Percentiles rank a stretch among this genome's conserved stretches.
Evolutionary conservation across 768 basidiomycete genomes (phyloP).

Genomic region (Leccinum arenicola): DNA sequence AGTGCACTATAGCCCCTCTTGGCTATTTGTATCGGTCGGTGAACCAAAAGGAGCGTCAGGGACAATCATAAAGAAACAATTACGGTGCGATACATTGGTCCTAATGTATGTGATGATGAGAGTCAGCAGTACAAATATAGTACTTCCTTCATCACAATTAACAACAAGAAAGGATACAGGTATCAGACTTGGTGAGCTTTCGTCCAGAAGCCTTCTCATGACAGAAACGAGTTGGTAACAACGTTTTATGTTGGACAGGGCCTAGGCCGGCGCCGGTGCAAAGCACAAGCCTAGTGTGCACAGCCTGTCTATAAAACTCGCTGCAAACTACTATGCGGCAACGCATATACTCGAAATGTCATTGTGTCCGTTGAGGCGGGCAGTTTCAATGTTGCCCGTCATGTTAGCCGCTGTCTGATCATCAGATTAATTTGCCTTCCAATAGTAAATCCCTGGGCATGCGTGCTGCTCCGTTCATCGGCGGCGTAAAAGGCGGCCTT

Average conservation of each 20-base stretch:
- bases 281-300: conserved; percentile 10
- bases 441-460: conserved; percentile 21
- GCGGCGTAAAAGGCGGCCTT: conserved; percentile 15
- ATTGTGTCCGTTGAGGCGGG: conserved; percentile 16
- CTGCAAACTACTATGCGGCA: not conserved
- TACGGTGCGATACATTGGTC: conserved; percentile 19
- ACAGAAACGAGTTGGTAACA: conserved; percentile 8
- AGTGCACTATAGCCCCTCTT: not conserved
- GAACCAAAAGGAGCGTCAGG: conserved; percentile 14
- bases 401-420: conserved; percentile 15
- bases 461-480: conserved; percentile 5
- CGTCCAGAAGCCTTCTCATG: not conserved
- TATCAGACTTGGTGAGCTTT: conserved; percentile 16
- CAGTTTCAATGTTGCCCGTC: conserved; percentile 7
- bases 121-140: conserved; percentile 29
- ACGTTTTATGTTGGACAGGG: conserved; percentile 11
- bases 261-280: conserved; percentile 12
- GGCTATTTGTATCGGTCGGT: not conserved
- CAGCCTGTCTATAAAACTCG: conserved; percentile 1
- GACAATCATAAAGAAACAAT: conserved; percentile 24
- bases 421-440: conserved; percentile 30
- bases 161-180: conserved; percentile 28
- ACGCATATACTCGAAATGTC: conserved; percentile 3
- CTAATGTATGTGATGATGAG: conserved; percentile 17
- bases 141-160: conserved; percentile 30